Evolutionary conservation across 2,329 filamentous ascomycete species (phyloP), one percentile per base, ranked within the genome.

Genomic region (Pezizomycotina sp.): DNA sequence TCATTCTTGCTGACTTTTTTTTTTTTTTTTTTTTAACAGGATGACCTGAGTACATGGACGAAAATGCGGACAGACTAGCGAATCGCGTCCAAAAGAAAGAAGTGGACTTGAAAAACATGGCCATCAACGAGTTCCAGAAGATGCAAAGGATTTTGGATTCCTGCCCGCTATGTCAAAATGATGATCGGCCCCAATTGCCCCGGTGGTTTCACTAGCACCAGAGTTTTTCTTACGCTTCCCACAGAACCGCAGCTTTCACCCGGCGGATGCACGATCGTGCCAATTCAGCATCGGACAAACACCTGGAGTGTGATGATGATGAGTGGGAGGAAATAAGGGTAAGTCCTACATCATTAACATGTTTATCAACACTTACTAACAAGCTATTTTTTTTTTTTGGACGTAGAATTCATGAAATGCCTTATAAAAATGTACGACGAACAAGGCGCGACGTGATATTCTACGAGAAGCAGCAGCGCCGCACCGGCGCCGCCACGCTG

Each of bases 281-380:
- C 89, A 4, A 72, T 89, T 14, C 71, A 83, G 49, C 89, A 98
- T 55, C 75, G 76, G 34, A 73, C 66, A 15, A 98, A 95, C 55
- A 70, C 98, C 0, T 98, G n/a, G 86, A 93, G 57, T 98, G 89
- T 57, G 86, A 95, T 57, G 86, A 98, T 53, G 89, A 98, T 54
- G 89, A 98, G 56, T 98, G 91, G 91, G 89, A 98, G 55, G 89
- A 98, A 58, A 76, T 98, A 4, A 78, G 89, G 47, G 53, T 55
- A 47, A 28, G 52, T 34, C 6, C 12, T 22, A n/a, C 13, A 15
- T 14, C 25, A 2, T 19, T 20, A 18, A n/a, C 20, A 10, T 8
- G 10, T 7, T 10, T 7, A 16, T 16, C 16, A 33, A 29, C 6
- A 6, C 12, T 32, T 8, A 25, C 41, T 31, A 13, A n/a, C n/a